phyloP scores from a whole-genome alignment of 305 asterid species.

The Solanum hybrid region DNA sequence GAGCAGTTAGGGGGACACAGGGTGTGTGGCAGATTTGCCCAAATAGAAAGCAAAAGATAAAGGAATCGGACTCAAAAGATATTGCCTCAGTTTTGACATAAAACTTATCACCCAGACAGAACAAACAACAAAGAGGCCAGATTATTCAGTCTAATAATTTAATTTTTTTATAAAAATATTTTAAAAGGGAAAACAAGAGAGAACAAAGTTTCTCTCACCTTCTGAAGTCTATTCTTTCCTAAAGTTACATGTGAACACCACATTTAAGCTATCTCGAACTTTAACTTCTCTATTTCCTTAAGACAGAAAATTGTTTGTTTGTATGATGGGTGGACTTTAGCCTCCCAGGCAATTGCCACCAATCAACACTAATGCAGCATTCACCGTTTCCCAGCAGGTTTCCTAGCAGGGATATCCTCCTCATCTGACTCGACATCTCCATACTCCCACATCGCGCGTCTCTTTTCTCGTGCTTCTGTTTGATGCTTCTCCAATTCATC shows the following conservation, averaged over 20 bases:
- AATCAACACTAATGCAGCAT: neutral
- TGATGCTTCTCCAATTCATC: conserved; percentile 75
- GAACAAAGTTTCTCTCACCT: neutral
- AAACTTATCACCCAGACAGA: neutral
- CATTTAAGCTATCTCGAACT: neutral
- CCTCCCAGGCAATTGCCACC: neutral
- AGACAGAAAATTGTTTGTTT: neutral
- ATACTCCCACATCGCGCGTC: conserved; percentile 92
- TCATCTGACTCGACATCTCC: conserved; percentile 93
- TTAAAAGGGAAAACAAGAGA: neutral
- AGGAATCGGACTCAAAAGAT: neutral
- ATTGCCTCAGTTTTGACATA: neutral
- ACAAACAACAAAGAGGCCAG: neutral
- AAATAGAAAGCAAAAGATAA: neutral
- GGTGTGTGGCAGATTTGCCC: neutral
- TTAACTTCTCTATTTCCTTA: neutral
- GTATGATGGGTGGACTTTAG: neutral
- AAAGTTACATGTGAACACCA: neutral
- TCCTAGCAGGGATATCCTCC: conserved; percentile 73
- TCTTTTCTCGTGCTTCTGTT: conserved; percentile 55
- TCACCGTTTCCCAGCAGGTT: conserved; percentile 81
- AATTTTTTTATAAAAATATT: neutral
- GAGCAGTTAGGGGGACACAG: neutral
- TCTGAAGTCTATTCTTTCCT: neutral
- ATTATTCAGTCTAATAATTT: neutral